Evolutionary conservation across 73 alveolate species (phyloP).

Genomic region (Paraurostyla sp.): DNA sequence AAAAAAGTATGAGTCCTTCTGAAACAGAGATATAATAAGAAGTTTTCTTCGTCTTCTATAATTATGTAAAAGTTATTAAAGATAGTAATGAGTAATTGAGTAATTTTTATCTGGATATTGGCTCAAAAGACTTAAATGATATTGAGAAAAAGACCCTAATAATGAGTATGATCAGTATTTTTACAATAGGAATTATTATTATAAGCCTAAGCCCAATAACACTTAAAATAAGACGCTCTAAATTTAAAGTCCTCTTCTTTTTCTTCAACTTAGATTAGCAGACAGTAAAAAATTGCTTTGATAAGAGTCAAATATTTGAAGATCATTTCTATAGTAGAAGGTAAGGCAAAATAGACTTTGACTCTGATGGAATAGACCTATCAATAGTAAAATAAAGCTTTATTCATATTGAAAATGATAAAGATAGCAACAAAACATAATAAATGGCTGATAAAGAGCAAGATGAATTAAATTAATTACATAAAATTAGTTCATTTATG

Average conservation of each 20-base stretch:
- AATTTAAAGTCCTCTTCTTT: conserved; percentile 37
- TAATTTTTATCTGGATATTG: neutral
- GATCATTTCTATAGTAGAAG: neutral
- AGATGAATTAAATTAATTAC: neutral
- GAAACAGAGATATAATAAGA: neutral
- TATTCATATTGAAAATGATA: neutral
- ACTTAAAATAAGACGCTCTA: conserved; percentile 19
- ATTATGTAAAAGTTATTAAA: neutral
- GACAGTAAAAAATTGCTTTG: neutral
- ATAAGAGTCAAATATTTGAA: conserved; percentile 17
- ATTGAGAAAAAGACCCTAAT: neutral
- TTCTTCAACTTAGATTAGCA: neutral
- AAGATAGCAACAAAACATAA: neutral
- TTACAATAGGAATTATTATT: neutral
- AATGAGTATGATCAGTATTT: conserved; percentile 28
- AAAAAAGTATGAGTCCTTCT: neutral
- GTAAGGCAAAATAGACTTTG: neutral
- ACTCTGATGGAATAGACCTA: too few relatives aligned
- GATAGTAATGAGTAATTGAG: neutral
- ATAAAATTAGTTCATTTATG: neutral
- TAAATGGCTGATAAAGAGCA: neutral
- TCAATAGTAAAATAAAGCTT: too few relatives aligned
- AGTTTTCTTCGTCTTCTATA: conserved; percentile 29
- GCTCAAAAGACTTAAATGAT: neutral
- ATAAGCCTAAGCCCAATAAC: conserved; percentile 3